Evolutionary conservation across 495 filamentous ascomycete species (phyloP).

Genomic region (Penicillium robsamsonii): DNA sequence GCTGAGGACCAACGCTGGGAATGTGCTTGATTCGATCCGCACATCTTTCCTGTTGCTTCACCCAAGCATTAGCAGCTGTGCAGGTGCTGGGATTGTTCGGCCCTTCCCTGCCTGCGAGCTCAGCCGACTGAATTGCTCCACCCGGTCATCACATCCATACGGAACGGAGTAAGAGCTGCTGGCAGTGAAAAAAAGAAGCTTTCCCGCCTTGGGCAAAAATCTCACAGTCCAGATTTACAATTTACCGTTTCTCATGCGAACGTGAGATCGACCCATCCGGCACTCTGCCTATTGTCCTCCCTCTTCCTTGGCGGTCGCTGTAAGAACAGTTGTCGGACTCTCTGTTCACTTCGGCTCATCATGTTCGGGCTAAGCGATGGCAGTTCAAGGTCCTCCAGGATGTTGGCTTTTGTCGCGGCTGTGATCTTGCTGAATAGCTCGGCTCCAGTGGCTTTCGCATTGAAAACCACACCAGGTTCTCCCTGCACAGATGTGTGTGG

Average conservation of each 20-base stretch:
- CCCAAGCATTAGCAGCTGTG: conserved; percentile 8
- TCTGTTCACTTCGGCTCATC: conserved; percentile 11
- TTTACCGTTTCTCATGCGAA: conserved; percentile 21
- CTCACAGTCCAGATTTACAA: conserved; percentile 1
- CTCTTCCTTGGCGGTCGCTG: conserved; percentile 8
- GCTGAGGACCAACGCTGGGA: conserved; percentile 14
- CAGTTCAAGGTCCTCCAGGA: conserved; percentile 4
- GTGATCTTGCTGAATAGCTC: conserved; percentile 22
- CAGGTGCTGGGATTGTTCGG: conserved; percentile 14
- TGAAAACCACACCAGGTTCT: conserved; percentile 49
- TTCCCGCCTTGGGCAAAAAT: conserved; percentile 13
- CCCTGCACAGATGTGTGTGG: conserved; percentile 51
- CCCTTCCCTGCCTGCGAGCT: conserved; percentile 9
- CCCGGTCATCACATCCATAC: conserved; percentile 19
- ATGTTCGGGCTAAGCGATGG: conserved; percentile 18
- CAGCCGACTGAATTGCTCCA: conserved; percentile 12
- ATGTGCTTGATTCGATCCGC: conserved; percentile 25
- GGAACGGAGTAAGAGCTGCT: conserved; percentile 7
- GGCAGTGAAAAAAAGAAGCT: conserved; percentile 33
- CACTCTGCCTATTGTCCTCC: conserved; percentile 12
- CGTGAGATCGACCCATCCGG: conserved; percentile 18
- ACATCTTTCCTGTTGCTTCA: conserved; percentile 5
- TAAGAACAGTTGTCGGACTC: conserved; percentile 7
- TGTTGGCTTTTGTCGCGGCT: conserved; percentile 13
- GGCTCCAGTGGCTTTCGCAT: conserved; percentile 20